Conservation (phyloP, 495 filamentous ascomycete genomes). For the Penicillium odoratum region DNA sequence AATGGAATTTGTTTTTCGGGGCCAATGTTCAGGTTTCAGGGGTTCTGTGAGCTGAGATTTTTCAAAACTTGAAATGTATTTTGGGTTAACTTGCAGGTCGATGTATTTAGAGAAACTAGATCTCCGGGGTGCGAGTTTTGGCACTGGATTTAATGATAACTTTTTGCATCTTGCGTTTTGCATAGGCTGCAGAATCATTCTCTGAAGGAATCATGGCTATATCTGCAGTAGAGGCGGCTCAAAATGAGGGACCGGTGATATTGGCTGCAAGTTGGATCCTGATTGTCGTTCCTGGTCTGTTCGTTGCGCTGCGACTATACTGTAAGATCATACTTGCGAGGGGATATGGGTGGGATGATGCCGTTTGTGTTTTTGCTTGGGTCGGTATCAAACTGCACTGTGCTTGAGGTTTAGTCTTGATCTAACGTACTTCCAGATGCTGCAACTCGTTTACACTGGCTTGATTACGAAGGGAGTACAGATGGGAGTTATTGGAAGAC, state of each 20-base stretch:
- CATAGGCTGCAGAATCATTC: background rate
- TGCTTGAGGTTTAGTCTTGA: background rate
- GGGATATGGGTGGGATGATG: slow-evolving; percentile 15
- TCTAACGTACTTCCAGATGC: background rate
- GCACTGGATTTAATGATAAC: background rate
- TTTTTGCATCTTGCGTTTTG: background rate
- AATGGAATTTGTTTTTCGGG: too few species aligned
- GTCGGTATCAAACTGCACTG: background rate
- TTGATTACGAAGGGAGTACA: slow-evolving; percentile 13
- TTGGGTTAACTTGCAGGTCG: too few species aligned
- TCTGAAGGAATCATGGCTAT: background rate
- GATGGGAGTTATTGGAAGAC: slow-evolving; percentile 16
- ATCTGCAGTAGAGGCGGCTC: background rate
- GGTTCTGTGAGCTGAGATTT: background rate
- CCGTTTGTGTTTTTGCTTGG: slow-evolving; percentile 12
- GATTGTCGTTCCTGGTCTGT: slow-evolving; percentile 11
- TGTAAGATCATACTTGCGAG: slow-evolving; percentile 12
- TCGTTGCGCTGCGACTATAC: slow-evolving; percentile 14
- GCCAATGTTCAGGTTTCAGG: background rate
- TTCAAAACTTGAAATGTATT: background rate
- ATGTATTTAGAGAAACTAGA: background rate
- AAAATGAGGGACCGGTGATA: slow-evolving; percentile 13
- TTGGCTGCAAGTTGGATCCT: slow-evolving; percentile 16
- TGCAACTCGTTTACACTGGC: slow-evolving; percentile 12
- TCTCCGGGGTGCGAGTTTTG: background rate